phyloP scores from a whole-genome alignment of 768 basidiomycete genomes.

The Rickenella mellea region DNA sequence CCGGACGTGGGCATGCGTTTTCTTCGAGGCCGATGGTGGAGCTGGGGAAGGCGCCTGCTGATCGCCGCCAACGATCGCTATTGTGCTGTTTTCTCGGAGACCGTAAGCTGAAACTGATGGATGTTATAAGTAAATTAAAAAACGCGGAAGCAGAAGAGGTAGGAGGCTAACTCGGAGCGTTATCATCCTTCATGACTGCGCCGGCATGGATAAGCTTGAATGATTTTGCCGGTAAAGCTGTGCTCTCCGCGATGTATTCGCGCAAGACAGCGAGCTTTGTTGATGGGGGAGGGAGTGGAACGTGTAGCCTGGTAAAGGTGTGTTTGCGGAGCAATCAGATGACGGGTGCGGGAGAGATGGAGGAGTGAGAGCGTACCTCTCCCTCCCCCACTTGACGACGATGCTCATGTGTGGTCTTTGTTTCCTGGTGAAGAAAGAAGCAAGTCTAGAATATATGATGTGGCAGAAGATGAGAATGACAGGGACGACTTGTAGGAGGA shows the following conservation, averaged over 20 bases:
- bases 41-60: constrained; percentile 17
- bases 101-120: constrained; percentile 62
- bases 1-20: constrained; percentile 18
- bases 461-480: constrained; percentile 20
- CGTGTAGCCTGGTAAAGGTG: constrained; percentile 28
- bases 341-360: neutral
- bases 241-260: constrained; percentile 58
- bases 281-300: constrained; percentile 46
- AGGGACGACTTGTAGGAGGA: constrained; percentile 11
- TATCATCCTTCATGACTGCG: constrained; percentile 82
- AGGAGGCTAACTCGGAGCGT: constrained; percentile 42
- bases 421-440: constrained; percentile 10
- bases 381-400: constrained; percentile 41
- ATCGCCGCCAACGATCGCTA: constrained; percentile 57
- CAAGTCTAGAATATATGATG: constrained; percentile 16
- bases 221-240: constrained; percentile 53
- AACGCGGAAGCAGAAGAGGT: constrained; percentile 1
- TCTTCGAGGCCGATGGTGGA: constrained; percentile 11
- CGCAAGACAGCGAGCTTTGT: constrained; percentile 54
- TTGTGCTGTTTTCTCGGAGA: constrained; percentile 55
- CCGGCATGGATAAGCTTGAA: constrained; percentile 90
- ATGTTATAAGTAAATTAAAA: neutral
- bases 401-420: constrained; percentile 23
- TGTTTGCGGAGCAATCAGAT: constrained; percentile 6
- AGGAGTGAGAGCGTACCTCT: constrained; percentile 20